Percentiles rank a stretch among this genome's conserved stretches.
phyloP scores from a whole-genome alignment of 306 rosid genomes.

The Malus sieversii region DNA sequence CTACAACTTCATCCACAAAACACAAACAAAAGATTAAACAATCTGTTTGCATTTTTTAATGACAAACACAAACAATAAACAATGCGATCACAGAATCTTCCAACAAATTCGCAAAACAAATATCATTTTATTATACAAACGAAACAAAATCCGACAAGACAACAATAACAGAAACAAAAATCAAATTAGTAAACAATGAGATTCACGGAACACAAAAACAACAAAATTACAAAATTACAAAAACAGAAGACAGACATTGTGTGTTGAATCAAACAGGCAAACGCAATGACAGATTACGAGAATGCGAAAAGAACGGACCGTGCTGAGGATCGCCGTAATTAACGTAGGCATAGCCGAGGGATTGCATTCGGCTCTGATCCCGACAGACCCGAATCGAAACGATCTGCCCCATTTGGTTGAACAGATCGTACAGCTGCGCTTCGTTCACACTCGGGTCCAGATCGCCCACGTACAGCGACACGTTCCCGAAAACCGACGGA shows the following conservation, averaged over 20 bases:
- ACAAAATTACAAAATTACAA: too few relatives aligned
- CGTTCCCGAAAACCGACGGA: constrained; percentile 23
- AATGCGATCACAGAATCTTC: neutral
- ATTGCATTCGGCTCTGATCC: constrained; percentile 52
- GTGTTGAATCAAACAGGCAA: neutral
- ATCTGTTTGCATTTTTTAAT: neutral
- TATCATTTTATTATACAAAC: too few relatives aligned
- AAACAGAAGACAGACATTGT: neutral
- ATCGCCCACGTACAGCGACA: constrained; percentile 77
- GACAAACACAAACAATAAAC: neutral
- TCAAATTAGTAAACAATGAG: neutral
- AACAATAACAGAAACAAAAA: neutral
- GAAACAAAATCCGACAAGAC: neutral
- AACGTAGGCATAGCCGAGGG: constrained; percentile 89
- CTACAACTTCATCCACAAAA: neutral
- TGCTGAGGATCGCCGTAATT: constrained; percentile 51
- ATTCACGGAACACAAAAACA: neutral
- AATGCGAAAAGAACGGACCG: constrained; percentile 30
- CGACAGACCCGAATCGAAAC: constrained; percentile 72
- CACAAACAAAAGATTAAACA: neutral
- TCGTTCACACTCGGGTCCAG: constrained; percentile 60
- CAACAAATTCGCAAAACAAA: neutral
- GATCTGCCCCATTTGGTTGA: constrained; percentile 44
- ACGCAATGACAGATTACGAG: neutral
- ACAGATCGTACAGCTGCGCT: constrained; percentile 59